Conservation (phyloP, 2,329 filamentous ascomycete species). For the Neofusicoccum sp. region DNA sequence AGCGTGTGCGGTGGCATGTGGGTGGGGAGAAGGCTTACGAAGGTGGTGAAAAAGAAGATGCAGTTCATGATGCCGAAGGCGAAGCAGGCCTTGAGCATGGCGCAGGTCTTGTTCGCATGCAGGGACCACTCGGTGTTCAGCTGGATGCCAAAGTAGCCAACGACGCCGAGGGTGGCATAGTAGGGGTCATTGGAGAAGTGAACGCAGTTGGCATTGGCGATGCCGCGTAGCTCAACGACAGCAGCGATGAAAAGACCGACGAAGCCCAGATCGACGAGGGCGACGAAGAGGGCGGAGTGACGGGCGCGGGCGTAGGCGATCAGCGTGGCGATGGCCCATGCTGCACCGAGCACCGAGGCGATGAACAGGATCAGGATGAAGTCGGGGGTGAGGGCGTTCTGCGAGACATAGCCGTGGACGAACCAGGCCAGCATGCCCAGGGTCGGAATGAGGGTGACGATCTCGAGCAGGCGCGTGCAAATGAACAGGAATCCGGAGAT, state of each 20-base stretch:
- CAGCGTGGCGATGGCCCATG: conserved; percentile 63
- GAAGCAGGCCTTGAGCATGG: conserved; percentile 89
- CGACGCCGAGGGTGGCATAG: conserved; percentile 63
- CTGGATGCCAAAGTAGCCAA: conserved; percentile 56
- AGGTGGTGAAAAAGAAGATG: conserved; percentile 78
- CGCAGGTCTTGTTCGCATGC: conserved; percentile 73
- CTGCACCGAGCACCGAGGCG: conserved; percentile 61
- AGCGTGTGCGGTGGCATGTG: background rate
- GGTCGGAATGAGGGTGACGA: conserved; percentile 64
- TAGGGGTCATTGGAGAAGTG: conserved; percentile 56
- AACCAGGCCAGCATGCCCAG: conserved; percentile 68
- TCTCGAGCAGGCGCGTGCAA: conserved; percentile 62
- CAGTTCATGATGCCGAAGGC: conserved; percentile 88
- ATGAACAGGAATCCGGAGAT: conserved; percentile 62
- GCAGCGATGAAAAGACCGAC: conserved; percentile 65
- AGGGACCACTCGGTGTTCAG: conserved; percentile 54
- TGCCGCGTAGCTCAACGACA: conserved; percentile 61
- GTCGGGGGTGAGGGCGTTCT: conserved; percentile 60
- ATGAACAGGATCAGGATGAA: conserved; percentile 68
- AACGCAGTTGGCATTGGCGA: conserved; percentile 68
- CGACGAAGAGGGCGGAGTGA: conserved; percentile 62
- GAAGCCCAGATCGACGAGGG: conserved; percentile 64
- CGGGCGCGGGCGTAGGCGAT: conserved; percentile 62
- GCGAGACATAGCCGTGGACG: conserved; percentile 60
- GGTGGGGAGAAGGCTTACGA: conserved; percentile 49